These are phyloP conservation scores for Penicillium sp. DNA, from an alignment of 2,329 filamentous ascomycete species.

Conservation along the genomic window DNA sequence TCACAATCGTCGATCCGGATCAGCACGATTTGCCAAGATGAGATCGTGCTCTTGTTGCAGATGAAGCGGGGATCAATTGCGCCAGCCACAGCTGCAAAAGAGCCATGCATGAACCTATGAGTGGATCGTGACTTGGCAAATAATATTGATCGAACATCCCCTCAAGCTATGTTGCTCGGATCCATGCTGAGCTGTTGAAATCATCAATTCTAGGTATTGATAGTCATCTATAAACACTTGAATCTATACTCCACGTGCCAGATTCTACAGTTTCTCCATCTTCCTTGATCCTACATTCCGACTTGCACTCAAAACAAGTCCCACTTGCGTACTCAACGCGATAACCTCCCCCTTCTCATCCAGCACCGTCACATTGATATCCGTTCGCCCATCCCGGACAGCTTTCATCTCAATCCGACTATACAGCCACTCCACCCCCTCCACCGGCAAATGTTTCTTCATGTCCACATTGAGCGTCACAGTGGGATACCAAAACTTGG, in stretches of 20 bases:
- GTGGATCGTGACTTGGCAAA: too few relatives aligned
- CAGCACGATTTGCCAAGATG: too few relatives aligned
- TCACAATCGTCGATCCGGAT: too few relatives aligned
- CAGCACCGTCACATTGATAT: constrained; percentile 64
- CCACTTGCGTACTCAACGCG: constrained; percentile 62
- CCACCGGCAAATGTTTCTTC: constrained; percentile 63
- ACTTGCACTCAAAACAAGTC: constrained; percentile 56
- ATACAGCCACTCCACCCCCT: constrained; percentile 68
- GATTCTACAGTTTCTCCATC: constrained; percentile 24
- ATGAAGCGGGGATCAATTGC: too few relatives aligned
- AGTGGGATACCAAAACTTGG: constrained; percentile 67
- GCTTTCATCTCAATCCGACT: constrained; percentile 59
- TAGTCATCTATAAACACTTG: too few relatives aligned
- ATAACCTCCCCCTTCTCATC: constrained; percentile 61
- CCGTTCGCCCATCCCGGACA: constrained; percentile 65
- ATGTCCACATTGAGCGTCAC: constrained; percentile 68
- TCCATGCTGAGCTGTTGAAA: too few relatives aligned
- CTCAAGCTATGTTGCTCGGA: too few relatives aligned
- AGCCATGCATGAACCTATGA: too few relatives aligned
- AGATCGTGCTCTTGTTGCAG: too few relatives aligned
- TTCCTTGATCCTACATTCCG: constrained; percentile 54
- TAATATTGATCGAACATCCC: too few relatives aligned
- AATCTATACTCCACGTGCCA: neutral
- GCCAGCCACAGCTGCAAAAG: neutral
- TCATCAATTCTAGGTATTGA: too few relatives aligned